Conservation (phyloP, 2,329 filamentous ascomycete genomes). For the Penicillium sp. region DNA sequence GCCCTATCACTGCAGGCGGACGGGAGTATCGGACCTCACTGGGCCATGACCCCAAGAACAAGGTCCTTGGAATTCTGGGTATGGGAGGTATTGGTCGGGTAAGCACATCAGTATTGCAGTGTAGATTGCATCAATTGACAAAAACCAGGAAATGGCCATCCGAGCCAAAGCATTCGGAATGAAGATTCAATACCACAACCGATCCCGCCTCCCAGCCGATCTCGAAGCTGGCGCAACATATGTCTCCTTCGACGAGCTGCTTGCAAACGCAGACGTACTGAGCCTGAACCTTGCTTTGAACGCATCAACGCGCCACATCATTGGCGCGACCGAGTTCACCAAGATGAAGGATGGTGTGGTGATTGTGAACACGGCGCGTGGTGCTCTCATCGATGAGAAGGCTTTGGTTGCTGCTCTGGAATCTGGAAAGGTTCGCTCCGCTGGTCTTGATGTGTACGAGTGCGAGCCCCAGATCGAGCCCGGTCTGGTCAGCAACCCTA, state of each 20-base stretch:
- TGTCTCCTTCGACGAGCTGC: slow-evolving; percentile 49
- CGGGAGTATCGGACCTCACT: slow-evolving; percentile 28
- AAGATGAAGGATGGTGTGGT: slow-evolving; percentile 50
- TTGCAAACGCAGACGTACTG: slow-evolving; percentile 50
- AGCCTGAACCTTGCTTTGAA: slow-evolving; percentile 50
- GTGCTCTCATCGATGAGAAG: slow-evolving; percentile 50
- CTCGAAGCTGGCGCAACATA: slow-evolving; percentile 46
- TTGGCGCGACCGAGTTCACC: slow-evolving; percentile 46
- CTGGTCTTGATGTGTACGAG: slow-evolving; percentile 51
- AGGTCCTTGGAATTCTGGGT: slow-evolving; percentile 49
- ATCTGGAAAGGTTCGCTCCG: slow-evolving; percentile 48
- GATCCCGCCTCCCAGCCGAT: slow-evolving; percentile 42
- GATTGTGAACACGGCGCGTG: slow-evolving; percentile 49
- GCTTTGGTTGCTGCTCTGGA: slow-evolving; percentile 48
- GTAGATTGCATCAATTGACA: not conserved
- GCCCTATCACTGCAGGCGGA: slow-evolving; percentile 25
- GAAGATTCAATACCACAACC: slow-evolving; percentile 52
- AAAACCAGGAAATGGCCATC: slow-evolving; percentile 46
- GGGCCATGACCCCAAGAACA: slow-evolving; percentile 50
- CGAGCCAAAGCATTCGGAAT: slow-evolving; percentile 50
- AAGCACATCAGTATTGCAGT: slow-evolving; percentile 18
- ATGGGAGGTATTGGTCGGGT: slow-evolving; percentile 53
- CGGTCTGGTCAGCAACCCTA: slow-evolving; percentile 48
- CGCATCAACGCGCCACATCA: slow-evolving; percentile 49
- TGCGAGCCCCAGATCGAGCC: slow-evolving; percentile 50